A percentile compares a stretch with the other conserved stretches of the same genome.
Conservation (phyloP, 2,329 filamentous ascomycete species). For the Boeremia lycopersici region DNA sequence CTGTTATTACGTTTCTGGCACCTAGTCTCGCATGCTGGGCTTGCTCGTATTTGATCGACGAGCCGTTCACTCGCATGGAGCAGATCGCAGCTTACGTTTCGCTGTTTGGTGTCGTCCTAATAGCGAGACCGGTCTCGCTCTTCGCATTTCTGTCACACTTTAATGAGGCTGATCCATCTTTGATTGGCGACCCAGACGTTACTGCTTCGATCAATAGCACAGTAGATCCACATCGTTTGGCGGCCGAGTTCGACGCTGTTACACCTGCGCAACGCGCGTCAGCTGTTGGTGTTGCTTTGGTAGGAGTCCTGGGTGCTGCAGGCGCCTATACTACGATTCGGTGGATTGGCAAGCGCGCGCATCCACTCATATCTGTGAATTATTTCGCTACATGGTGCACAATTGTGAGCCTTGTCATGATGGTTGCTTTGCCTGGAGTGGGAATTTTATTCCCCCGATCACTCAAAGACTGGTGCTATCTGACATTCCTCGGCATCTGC, state of each 20-base stretch:
- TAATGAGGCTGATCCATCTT: constrained; percentile 20
- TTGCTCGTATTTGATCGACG: constrained; percentile 75
- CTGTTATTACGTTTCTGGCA: constrained; percentile 85
- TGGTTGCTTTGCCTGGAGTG: constrained; percentile 62
- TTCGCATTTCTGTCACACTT: constrained; percentile 50
- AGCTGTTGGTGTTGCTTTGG: constrained; percentile 72
- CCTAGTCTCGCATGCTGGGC: constrained; percentile 80
- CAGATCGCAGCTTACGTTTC: constrained; percentile 78
- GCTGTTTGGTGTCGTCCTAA: constrained; percentile 79
- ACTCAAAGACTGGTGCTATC: constrained; percentile 66
- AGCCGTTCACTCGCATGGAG: constrained; percentile 79
- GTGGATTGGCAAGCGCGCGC: constrained; percentile 78
- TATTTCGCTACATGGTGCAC: constrained; percentile 78
- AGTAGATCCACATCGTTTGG: constrained; percentile 26
- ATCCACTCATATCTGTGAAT: constrained; percentile 83
- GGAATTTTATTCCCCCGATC: constrained; percentile 63
- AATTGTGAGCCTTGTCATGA: constrained; percentile 67
- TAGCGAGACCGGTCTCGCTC: constrained; percentile 72
- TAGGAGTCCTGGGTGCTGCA: constrained; percentile 78
- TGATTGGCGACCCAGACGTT: constrained; percentile 3
- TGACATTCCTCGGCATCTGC: constrained; percentile 71
- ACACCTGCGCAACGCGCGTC: constrained; percentile 69
- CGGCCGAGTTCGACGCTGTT: constrained; percentile 50
- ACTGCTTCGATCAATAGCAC: constrained; percentile 41
- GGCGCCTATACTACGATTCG: constrained; percentile 77